Evolutionary conservation across 805 yeast genomes (phyloP).

Genomic region (Grigorovia yakushimaensis): DNA sequence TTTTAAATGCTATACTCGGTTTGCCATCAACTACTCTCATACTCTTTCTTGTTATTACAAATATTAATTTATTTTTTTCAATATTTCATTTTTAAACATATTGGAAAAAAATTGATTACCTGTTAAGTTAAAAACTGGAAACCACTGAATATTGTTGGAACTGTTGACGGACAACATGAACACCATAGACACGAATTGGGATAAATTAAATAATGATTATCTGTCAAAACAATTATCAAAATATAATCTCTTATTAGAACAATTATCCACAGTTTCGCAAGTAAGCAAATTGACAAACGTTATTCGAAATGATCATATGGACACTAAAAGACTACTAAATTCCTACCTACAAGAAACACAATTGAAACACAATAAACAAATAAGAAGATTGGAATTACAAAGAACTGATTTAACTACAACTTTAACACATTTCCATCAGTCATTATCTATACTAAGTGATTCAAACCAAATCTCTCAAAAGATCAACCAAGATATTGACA

Average conservation of each 20-base stretch:
- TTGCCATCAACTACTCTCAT: no score
- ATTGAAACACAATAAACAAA: slow-evolving; percentile 14
- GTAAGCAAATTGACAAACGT: slow-evolving; percentile 18
- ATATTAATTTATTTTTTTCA: neutral
- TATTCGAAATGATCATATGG: slow-evolving; percentile 13
- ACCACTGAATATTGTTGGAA: neutral
- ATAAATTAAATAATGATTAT: slow-evolving; percentile 15
- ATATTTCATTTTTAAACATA: neutral
- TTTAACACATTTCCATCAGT: slow-evolving; percentile 44
- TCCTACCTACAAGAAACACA: slow-evolving; percentile 17
- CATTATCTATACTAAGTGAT: slow-evolving; percentile 43
- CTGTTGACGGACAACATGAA: neutral
- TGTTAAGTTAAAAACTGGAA: neutral
- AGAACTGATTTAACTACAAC: slow-evolving; percentile 58
- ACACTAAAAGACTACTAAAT: slow-evolving; percentile 12
- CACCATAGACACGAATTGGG: slow-evolving; percentile 1
- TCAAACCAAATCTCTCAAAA: slow-evolving; percentile 58
- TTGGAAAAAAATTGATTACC: neutral
- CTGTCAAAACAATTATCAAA: slow-evolving; percentile 21
- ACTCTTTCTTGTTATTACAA: neutral
- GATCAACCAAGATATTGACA: slow-evolving; percentile 59
- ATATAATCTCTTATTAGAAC: slow-evolving; percentile 19
- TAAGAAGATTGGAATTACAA: slow-evolving; percentile 45
- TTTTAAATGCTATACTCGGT: neutral
- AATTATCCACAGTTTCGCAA: slow-evolving; percentile 24